Evolutionary conservation across 2,329 filamentous ascomycete species (phyloP).

Genomic region (Cladosporium sp.): DNA sequence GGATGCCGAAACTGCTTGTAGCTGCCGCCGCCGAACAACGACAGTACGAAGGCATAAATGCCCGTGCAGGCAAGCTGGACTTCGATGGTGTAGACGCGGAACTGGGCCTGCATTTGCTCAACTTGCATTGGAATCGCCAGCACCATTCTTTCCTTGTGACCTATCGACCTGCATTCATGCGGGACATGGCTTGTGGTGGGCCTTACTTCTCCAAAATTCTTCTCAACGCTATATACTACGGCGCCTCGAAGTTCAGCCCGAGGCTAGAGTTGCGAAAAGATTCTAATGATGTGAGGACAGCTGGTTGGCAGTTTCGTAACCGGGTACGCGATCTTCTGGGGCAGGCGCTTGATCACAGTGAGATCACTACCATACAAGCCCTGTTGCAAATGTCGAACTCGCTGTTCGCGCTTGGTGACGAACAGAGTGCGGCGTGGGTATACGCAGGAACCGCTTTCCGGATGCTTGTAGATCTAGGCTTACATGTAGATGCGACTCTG

Average conservation of each 20-base stretch:
- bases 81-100: constrained; percentile 58
- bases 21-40: constrained; percentile 51
- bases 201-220: constrained; percentile 16
- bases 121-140: constrained; percentile 42
- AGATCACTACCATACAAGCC: constrained; percentile 12
- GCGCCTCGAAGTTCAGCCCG: constrained; percentile 10
- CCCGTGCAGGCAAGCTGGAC: constrained; percentile 49
- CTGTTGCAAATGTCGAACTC: constrained; percentile 12
- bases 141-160: constrained; percentile 28
- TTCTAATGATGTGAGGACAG: constrained; percentile 8
- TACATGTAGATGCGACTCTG: constrained; percentile 34
- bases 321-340: constrained; percentile 11
- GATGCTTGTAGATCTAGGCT: constrained; percentile 13
- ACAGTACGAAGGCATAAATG: constrained; percentile 54
- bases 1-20: constrained; percentile 39
- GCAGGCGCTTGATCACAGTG: constrained; percentile 10
- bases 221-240: constrained; percentile 17
- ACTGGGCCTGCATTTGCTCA: constrained; percentile 53
- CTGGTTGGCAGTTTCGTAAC: constrained; percentile 14
- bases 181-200: constrained; percentile 20
- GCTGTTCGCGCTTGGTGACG: constrained; percentile 27
- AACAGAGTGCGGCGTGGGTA: constrained; percentile 17
- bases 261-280: constrained; percentile 9
- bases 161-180: constrained; percentile 29
- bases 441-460: constrained; percentile 11